Evolutionary conservation across 73 alveolate genomes (phyloP), one percentile per base, ranked within the genome.

Genomic region (Tetrahymena elliotti): DNA sequence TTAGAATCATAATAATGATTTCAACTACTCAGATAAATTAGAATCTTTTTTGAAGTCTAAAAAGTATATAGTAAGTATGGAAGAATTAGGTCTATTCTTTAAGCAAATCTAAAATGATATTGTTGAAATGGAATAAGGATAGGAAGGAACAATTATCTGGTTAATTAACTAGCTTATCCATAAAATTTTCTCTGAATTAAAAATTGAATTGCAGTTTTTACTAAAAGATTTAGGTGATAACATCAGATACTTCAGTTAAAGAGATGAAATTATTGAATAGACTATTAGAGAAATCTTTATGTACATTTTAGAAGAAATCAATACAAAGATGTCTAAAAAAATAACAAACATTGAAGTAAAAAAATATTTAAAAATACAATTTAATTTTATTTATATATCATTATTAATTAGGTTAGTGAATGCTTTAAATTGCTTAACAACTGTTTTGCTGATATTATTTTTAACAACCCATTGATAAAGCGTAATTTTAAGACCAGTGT

Each of bases 261-360:
- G 92, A 83, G 96, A 94, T 31, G 38, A 83, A 83, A 34, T 94
- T 12, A 40, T 93, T 83, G 94, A 93, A 40, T 9, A 82, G 38
- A 38, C 88, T 18, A 82, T 94, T 4, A 94, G 93, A 94, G 96
- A 94, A 39, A 83, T 94, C 13, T 83, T 94, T 31, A 84, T 83
- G 92, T 84, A 93, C 53, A 93, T 94, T n/a, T 83, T 94, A 31
- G 38, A 94, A 27, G 96, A 93, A 27, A 84, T 94, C 22, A 94
- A 93, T 39, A 94, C 92, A 39, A 94, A 94, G 33, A 94, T 94
- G 96, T 68, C 88, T 18, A 68, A 68, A 68, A 68, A 68, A 68
- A 68, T 68, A 2, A 68, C 88, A 68, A n/a, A 94, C 53, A 83
- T 94, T 83, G 93, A 94, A 94, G 94, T 83, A 94, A 94, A 94